Conservation (phyloP, 495 filamentous ascomycete genomes). For the Neurospora sp. region DNA sequence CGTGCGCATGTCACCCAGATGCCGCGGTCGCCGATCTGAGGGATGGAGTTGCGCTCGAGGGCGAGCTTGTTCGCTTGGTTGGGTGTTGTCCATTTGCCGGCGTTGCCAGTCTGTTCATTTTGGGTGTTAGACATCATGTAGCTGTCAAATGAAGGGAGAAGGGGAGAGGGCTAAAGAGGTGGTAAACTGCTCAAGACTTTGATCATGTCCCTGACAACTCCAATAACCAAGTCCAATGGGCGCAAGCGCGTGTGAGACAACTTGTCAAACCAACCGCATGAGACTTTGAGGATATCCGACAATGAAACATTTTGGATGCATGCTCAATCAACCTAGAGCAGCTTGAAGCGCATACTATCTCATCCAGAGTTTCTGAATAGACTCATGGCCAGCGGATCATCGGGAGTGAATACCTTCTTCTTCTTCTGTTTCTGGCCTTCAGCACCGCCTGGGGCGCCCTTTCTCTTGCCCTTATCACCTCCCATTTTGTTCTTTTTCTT, state of each 20-base stretch:
- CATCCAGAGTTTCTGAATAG: not conserved
- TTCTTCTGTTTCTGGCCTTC: conserved; percentile 15
- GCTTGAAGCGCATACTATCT: not conserved
- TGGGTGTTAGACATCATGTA: not conserved
- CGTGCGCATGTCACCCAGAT: conserved; percentile 86
- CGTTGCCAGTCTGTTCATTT: conserved; percentile 31
- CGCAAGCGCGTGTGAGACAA: not conserved
- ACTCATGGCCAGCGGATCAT: not conserved
- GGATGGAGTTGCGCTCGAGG: conserved; percentile 22
- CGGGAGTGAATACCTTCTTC: conserved; percentile 18
- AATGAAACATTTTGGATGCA: not conserved
- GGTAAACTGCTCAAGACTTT: not conserved
- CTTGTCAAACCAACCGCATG: not conserved
- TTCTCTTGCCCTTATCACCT: conserved; percentile 16
- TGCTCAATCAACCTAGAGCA: not conserved
- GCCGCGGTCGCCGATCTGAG: conserved; percentile 70
- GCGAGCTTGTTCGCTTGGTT: conserved; percentile 37
- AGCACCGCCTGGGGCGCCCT: conserved; percentile 12
- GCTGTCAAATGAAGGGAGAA: not conserved
- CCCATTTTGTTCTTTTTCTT: conserved; percentile 4
- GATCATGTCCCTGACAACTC: not conserved
- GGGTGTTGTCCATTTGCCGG: conserved; percentile 47
- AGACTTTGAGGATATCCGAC: not conserved
- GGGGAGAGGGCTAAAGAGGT: not conserved
- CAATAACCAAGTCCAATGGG: not conserved